Evolutionary conservation across 805 yeast genomes (phyloP).

Genomic region (Kluyveromyces starmeri): DNA sequence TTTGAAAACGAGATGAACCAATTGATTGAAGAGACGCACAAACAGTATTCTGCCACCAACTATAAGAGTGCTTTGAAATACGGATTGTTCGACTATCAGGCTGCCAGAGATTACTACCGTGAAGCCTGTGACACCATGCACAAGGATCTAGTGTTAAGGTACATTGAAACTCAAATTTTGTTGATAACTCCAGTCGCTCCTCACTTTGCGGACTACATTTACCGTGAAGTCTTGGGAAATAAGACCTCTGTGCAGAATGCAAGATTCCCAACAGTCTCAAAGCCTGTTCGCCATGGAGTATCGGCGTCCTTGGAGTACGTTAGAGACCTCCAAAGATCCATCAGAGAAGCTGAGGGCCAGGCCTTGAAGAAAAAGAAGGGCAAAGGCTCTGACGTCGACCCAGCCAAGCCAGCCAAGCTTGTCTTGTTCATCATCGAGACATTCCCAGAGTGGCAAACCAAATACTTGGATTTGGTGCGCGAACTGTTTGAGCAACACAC

Average conservation of each 20-base stretch:
- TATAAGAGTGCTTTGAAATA: constrained; percentile 84
- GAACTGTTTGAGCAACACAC: constrained; percentile 58
- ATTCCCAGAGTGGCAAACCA: constrained; percentile 90
- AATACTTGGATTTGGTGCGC: constrained; percentile 72
- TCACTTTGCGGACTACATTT: constrained; percentile 85
- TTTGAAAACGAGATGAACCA: constrained; percentile 90
- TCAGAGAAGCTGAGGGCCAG: constrained; percentile 89
- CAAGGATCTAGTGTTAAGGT: constrained; percentile 67
- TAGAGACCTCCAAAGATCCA: constrained; percentile 66
- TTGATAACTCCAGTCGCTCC: constrained; percentile 90
- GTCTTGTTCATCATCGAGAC: constrained; percentile 66
- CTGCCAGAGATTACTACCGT: constrained; percentile 93
- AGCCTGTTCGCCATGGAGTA: constrained; percentile 52
- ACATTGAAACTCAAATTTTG: constrained; percentile 79
- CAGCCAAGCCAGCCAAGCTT: constrained; percentile 61
- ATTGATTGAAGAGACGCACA: constrained; percentile 64
- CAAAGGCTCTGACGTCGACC: constrained; percentile 66
- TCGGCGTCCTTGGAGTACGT: constrained; percentile 71
- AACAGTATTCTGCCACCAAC: constrained; percentile 60
- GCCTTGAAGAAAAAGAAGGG: constrained; percentile 84
- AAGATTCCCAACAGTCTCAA: constrained; percentile 67
- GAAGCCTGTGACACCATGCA: constrained; percentile 70
- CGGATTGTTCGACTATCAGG: constrained; percentile 90
- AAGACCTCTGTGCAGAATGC: constrained; percentile 62
- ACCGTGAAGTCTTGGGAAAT: constrained; percentile 71